Conservation (phyloP, 129 eudicot species). For the Ambrosia trifida region DNA sequence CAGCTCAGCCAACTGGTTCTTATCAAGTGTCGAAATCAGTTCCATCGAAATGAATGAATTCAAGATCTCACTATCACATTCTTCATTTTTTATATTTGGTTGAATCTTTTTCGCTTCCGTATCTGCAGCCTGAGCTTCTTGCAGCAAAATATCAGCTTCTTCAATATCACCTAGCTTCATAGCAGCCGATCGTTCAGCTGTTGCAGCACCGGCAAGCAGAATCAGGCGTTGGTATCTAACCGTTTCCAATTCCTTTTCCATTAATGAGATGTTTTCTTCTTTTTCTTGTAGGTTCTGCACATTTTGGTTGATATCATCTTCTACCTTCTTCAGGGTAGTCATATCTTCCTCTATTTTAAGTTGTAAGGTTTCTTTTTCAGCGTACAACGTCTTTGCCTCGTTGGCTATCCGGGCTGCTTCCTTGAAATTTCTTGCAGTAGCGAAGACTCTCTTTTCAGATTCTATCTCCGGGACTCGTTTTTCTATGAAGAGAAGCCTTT, state of each 20-base stretch:
- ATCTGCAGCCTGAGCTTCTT: conserved; percentile 69
- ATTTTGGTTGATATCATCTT: conserved; percentile 44
- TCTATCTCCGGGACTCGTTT: conserved; percentile 79
- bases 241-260: conserved; percentile 61
- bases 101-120: conserved; percentile 60
- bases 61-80: conserved; percentile 27
- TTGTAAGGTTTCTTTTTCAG: conserved; percentile 54
- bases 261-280: conserved; percentile 48
- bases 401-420: conserved; percentile 82
- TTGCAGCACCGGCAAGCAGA: conserved; percentile 55
- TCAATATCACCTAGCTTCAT: conserved; percentile 58
- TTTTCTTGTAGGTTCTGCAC: conserved; percentile 47
- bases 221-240: conserved; percentile 58
- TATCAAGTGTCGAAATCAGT: conserved; percentile 62
- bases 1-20: conserved; percentile 50
- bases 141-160: conserved; percentile 66
- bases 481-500: conserved; percentile 66
- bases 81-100: conserved; percentile 32
- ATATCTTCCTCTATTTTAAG: conserved; percentile 42
- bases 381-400: conserved; percentile 56
- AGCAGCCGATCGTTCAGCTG: conserved; percentile 58
- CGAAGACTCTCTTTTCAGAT: conserved; percentile 80
- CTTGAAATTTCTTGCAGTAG: conserved; percentile 77
- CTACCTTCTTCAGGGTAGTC: conserved; percentile 49
- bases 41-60: conserved; percentile 58